Percentiles rank a stretch among this genome's conserved stretches.
Conservation (phyloP, 345 rosid genomes). For the Rhizophora mangle region DNA sequence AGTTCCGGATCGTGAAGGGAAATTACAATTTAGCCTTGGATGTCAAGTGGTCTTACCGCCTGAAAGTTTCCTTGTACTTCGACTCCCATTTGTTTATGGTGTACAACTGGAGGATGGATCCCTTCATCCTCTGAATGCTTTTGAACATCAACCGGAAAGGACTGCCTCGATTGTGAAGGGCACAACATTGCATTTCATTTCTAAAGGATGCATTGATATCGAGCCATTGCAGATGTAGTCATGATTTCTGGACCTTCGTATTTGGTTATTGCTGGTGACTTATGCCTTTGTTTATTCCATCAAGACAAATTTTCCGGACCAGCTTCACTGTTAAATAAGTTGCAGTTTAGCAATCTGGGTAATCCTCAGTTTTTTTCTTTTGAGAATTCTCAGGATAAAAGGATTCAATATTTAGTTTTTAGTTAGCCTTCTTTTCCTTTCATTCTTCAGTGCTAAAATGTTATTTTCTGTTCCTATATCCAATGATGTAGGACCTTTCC, state of each 20-base stretch:
- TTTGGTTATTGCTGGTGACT: conserved; percentile 16
- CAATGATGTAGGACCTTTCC: background rate
- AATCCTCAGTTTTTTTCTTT: conserved; percentile 1
- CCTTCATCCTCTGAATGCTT: conserved; percentile 54
- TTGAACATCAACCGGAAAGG: conserved; percentile 60
- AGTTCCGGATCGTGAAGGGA: conserved; percentile 43
- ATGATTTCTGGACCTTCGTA: conserved; percentile 16
- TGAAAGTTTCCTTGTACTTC: conserved; percentile 69
- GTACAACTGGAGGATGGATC: conserved; percentile 51
- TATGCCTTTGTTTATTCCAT: conserved; percentile 15
- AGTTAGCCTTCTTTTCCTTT: background rate
- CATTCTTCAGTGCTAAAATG: background rate
- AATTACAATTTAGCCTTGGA: conserved; percentile 62
- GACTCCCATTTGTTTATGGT: conserved; percentile 81
- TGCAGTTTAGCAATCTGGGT: conserved; percentile 7
- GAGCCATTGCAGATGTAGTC: conserved; percentile 27
- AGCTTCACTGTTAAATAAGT: conserved; percentile 15
- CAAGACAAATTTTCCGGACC: conserved; percentile 21
- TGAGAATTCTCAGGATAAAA: background rate
- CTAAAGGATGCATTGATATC: conserved; percentile 42
- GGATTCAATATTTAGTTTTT: background rate
- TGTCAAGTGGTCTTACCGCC: conserved; percentile 71
- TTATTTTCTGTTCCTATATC: conserved; percentile 5
- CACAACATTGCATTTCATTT: conserved; percentile 54
- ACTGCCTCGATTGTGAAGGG: conserved; percentile 76